These are phyloP conservation scores for Bacterosira constricta DNA, from an alignment of 108 stramenopile species.

Conservation along the genomic window DNA sequence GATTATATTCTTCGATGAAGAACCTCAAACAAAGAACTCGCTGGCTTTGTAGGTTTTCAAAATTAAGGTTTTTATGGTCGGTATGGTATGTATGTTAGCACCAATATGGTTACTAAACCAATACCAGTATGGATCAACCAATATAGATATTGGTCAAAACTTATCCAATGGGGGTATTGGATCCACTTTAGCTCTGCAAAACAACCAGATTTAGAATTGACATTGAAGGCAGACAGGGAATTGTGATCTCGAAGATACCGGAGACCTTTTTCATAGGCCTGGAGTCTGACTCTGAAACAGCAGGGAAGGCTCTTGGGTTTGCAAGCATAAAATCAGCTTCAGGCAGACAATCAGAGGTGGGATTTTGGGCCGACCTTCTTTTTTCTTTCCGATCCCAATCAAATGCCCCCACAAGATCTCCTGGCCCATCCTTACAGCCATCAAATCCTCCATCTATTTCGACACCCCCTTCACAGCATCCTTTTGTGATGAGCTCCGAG, in stretches of 20 bases:
- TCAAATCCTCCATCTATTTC: neutral
- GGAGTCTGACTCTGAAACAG: neutral
- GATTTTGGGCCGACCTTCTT: neutral
- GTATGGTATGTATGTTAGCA: too few species aligned
- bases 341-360: neutral
- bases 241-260: neutral
- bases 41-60: too few species aligned
- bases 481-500: neutral
- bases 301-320: neutral
- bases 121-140: neutral
- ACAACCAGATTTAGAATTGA: too few species aligned
- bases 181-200: neutral
- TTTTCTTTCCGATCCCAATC: neutral
- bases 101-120: too few species aligned
- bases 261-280: neutral
- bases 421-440: neutral
- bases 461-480: too few species aligned
- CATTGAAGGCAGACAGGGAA: neutral
- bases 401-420: neutral
- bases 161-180: neutral
- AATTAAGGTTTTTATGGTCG: too few species aligned
- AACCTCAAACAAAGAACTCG: too few species aligned
- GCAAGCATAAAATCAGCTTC: neutral
- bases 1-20: too few species aligned
- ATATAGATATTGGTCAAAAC: neutral